Conservation (phyloP, 2,329 filamentous ascomycete species). For the Paramyrothecium roridum region DNA sequence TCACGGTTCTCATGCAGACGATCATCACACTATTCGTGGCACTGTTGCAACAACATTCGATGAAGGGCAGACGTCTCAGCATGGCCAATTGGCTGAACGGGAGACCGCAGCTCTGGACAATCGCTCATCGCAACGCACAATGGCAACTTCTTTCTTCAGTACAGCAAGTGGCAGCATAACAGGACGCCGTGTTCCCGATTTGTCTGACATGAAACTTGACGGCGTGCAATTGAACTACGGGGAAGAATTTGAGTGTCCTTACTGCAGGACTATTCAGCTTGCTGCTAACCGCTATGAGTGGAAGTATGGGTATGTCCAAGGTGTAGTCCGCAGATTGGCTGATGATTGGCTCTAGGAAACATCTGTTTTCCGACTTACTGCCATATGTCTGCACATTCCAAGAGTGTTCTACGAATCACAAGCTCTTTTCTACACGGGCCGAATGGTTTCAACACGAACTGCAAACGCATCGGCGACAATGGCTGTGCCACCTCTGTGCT, state of each 20-base stretch:
- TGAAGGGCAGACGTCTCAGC: not conserved
- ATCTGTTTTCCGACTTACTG: conserved; percentile 4
- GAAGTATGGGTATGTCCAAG: not conserved
- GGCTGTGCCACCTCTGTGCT: not conserved
- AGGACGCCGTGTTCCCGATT: conserved; percentile 3
- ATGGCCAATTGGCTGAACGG: not conserved
- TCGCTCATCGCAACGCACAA: not conserved
- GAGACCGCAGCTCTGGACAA: not conserved
- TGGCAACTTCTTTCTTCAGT: conserved; percentile 3
- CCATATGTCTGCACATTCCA: conserved; percentile 7
- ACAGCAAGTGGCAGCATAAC: not conserved
- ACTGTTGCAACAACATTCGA: conserved; percentile 3
- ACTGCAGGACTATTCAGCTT: conserved; percentile 4
- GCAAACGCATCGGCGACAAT: not conserved
- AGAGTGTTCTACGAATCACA: not conserved
- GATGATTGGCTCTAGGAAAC: not conserved
- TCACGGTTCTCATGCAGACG: not conserved
- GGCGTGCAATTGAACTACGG: conserved; percentile 3
- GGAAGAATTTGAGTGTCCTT: conserved; percentile 3
- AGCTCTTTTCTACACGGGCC: not conserved
- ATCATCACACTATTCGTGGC: not conserved
- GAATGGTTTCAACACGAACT: conserved; percentile 5
- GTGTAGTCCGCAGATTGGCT: not conserved
- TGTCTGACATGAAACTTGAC: conserved; percentile 1
- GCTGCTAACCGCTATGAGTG: conserved; percentile 1